Evolutionary conservation across 345 rosid genomes (phyloP).

Genomic region (Firmiana major): DNA sequence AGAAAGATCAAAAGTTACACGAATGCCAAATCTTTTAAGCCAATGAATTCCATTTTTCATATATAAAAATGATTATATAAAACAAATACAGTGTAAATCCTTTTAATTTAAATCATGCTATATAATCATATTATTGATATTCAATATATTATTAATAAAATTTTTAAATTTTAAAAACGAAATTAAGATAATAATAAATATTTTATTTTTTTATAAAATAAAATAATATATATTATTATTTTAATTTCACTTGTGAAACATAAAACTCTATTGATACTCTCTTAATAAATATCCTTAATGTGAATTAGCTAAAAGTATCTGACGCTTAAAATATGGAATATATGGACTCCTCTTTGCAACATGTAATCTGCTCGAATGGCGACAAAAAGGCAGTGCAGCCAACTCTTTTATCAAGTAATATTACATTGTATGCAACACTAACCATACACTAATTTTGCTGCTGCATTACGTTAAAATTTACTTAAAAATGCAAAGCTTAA

Average conservation of each 20-base stretch:
- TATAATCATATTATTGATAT: too few species aligned
- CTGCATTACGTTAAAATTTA: neutral
- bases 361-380: neutral
- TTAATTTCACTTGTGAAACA: too few species aligned
- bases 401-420: neutral
- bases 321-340: neutral
- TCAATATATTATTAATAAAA: too few species aligned
- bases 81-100: too few species aligned
- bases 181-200: too few species aligned
- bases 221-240: too few species aligned
- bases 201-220: too few species aligned
- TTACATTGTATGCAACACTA: neutral
- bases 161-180: too few species aligned
- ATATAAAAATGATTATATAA: neutral
- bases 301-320: too few species aligned
- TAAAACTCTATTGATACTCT: too few species aligned
- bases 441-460: neutral
- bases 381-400: neutral
- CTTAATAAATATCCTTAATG: too few species aligned
- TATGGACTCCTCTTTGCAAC: neutral
- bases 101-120: too few species aligned
- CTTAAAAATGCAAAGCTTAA: neutral
- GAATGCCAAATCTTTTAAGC: neutral
- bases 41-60: neutral
- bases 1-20: slow-evolving; percentile 7